Evolutionary conservation across 208 protist genomes (phyloP).

Genomic region (Leishmania tropica): DNA sequence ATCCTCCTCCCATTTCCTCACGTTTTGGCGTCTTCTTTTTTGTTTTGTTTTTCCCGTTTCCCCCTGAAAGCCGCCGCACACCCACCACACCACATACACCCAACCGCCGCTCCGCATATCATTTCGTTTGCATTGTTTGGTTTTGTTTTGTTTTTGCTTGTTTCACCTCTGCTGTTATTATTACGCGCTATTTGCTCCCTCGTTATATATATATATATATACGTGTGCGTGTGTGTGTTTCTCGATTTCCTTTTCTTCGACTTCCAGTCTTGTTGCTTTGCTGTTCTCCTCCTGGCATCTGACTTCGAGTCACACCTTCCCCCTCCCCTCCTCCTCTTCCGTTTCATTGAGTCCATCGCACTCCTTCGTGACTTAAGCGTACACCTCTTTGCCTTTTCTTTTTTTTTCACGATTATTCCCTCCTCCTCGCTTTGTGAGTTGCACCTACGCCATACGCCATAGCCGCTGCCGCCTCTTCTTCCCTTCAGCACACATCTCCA

Average conservation of each 20-base stretch:
- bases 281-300: neutral
- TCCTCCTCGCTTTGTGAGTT: neutral
- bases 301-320: neutral
- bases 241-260: constrained; percentile 21
- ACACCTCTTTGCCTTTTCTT: neutral
- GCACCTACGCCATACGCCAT: neutral
- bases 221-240: neutral
- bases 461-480: neutral
- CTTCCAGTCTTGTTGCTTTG: neutral
- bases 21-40: neutral
- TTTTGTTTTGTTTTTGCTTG: neutral
- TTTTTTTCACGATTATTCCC: neutral
- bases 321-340: neutral
- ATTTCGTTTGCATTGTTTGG: neutral
- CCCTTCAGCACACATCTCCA: neutral
- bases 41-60: neutral
- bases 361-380: neutral
- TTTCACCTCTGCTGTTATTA: too few relatives aligned
- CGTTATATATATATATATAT: neutral
- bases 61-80: neutral
- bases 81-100: too few relatives aligned
- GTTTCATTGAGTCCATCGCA: neutral
- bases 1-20: neutral
- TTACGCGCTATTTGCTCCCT: neutral
- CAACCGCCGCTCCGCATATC: neutral